Percentiles rank a stretch among this genome's conserved stretches.
phyloP scores from a whole-genome alignment of 495 filamentous ascomycete genomes.

The Penicillium lividum region DNA sequence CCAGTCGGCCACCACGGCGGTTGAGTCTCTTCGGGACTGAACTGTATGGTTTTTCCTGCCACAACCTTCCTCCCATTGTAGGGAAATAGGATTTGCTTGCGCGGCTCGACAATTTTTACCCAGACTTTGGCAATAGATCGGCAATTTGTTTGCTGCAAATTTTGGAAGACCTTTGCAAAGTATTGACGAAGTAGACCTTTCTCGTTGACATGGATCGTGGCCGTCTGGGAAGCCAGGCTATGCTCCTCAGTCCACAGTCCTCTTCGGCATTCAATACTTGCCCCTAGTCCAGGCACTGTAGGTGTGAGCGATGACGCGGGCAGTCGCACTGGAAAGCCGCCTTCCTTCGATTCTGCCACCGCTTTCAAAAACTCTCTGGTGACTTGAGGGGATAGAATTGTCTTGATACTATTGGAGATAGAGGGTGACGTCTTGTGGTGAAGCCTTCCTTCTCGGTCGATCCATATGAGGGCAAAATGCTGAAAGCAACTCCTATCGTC shows the following conservation, averaged over 20 bases:
- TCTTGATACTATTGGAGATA: constrained; percentile 31
- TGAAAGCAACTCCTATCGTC: no score
- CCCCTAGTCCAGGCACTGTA: no score
- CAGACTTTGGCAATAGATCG: constrained; percentile 70
- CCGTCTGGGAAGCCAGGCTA: constrained; percentile 24
- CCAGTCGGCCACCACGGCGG: constrained; percentile 78
- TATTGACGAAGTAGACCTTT: constrained; percentile 52
- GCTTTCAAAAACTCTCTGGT: constrained; percentile 35
- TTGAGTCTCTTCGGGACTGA: constrained; percentile 42
- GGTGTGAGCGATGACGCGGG: no score
- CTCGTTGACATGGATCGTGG: constrained; percentile 55
- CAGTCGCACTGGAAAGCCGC: no score
- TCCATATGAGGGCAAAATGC: constrained; percentile 42
- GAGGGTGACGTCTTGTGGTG: constrained; percentile 35
- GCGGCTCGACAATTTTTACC: constrained; percentile 77
- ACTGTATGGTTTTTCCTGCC: constrained; percentile 32
- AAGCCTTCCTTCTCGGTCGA: constrained; percentile 35
- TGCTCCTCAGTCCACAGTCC: neutral
- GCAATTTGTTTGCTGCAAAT: constrained; percentile 70
- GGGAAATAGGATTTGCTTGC: constrained; percentile 78
- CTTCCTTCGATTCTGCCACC: constrained; percentile 26
- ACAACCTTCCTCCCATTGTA: constrained; percentile 63
- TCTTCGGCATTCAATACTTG: no score
- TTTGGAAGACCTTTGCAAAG: constrained; percentile 62
- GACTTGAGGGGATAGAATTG: constrained; percentile 35